These are phyloP conservation scores for Kodamaea derodonti DNA, from an alignment of 1,139 yeast genomes.

Conservation along the genomic window DNA sequence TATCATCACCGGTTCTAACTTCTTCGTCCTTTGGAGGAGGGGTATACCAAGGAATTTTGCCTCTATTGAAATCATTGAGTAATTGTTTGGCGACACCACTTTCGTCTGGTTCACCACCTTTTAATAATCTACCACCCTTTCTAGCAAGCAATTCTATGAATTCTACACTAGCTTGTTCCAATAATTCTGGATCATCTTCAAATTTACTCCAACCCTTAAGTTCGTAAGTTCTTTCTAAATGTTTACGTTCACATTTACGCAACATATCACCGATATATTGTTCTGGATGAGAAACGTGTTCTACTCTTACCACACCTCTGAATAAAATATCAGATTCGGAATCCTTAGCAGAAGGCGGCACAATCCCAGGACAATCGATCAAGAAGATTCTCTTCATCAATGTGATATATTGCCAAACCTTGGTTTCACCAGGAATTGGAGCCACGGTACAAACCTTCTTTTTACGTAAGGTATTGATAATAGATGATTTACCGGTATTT, in stretches of 20 bases:
- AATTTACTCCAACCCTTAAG: conserved; percentile 78
- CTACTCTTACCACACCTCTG: conserved; percentile 97
- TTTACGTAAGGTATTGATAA: conserved; percentile 86
- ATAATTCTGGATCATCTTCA: conserved; percentile 36
- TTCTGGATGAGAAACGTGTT: conserved; percentile 92
- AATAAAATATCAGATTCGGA: conserved; percentile 90
- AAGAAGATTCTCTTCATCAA: conserved; percentile 92
- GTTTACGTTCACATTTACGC: conserved; percentile 81
- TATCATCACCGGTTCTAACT: conserved; percentile 51
- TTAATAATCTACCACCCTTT: conserved; percentile 85
- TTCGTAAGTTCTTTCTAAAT: conserved; percentile 93
- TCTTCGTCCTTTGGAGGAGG: conserved; percentile 80
- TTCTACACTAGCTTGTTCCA: conserved; percentile 62
- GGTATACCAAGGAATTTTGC: conserved; percentile 97
- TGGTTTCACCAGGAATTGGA: conserved; percentile 98
- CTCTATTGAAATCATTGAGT: conserved; percentile 91
- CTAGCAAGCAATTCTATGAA: conserved; percentile 88
- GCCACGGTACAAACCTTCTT: conserved; percentile 97
- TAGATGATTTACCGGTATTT: conserved; percentile 94
- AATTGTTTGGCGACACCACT: conserved; percentile 87
- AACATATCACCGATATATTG: conserved; percentile 89
- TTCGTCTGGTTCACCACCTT: conserved; percentile 98
- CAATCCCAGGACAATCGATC: conserved; percentile 98
- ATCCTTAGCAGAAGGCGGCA: conserved; percentile 90
- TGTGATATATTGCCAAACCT: conserved; percentile 98